Percentiles rank a stretch among this genome's conserved stretches.
Conservation (phyloP, 768 basidiomycete species). For the Piloderma croceum region DNA sequence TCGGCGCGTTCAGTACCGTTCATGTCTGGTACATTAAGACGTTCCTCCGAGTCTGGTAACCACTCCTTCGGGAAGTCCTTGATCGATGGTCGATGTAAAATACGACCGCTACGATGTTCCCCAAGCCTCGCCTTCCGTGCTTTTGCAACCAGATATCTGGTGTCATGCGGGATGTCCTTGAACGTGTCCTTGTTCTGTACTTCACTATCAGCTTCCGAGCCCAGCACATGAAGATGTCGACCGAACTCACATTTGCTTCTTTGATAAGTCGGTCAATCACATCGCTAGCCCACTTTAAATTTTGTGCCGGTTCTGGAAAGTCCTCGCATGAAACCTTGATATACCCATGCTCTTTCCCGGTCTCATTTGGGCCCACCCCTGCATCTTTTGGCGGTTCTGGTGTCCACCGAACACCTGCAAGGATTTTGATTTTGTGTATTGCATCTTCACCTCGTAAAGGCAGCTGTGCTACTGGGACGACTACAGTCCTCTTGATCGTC, state of each 20-base stretch:
- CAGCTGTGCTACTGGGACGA: conserved; percentile 69
- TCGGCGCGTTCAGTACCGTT: too few relatives aligned
- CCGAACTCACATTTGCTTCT: conserved; percentile 76
- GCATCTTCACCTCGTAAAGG: conserved; percentile 61
- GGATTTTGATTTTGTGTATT: conserved; percentile 77
- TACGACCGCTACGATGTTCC: conserved; percentile 54
- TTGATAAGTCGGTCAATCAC: conserved; percentile 68
- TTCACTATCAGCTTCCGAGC: too few relatives aligned
- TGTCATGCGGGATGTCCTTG: conserved; percentile 71
- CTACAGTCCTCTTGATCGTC: conserved; percentile 62
- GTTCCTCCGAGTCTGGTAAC: conserved; percentile 42
- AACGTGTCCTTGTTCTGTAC: conserved; percentile 40
- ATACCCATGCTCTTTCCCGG: conserved; percentile 63
- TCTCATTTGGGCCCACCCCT: conserved; percentile 44
- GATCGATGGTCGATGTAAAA: conserved; percentile 55
- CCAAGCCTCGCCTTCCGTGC: conserved; percentile 67
- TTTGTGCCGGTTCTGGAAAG: conserved; percentile 77
- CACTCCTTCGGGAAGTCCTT: conserved; percentile 83
- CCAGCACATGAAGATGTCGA: too few relatives aligned
- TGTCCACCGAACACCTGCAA: conserved; percentile 87
- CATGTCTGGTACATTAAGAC: too few relatives aligned
- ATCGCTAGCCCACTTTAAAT: conserved; percentile 93
- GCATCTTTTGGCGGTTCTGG: conserved; percentile 65
- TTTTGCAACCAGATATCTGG: conserved; percentile 72
- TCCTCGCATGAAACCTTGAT: conserved; percentile 90